Evolutionary conservation across 345 rosid species (phyloP).

Genomic region (Pistacia atlantica): DNA sequence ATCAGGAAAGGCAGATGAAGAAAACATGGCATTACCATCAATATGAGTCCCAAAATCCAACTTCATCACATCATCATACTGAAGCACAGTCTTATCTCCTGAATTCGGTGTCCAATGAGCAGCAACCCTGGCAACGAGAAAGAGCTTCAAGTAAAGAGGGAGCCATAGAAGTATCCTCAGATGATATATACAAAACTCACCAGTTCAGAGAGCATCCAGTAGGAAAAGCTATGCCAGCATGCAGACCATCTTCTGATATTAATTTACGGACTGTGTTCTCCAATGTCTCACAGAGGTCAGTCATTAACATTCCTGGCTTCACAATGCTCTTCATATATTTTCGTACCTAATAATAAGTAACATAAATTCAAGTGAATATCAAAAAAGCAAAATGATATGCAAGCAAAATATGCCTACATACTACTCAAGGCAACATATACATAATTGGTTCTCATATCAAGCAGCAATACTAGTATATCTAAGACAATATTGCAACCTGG

Average conservation of each 20-base stretch:
- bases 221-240: conserved; percentile 99
- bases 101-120: conserved; percentile 99
- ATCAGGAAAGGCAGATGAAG: not conserved
- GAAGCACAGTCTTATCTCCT: conserved; percentile 95
- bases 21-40: conserved; percentile 54
- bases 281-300: conserved; percentile 87
- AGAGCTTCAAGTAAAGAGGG: conserved; percentile 21
- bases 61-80: conserved; percentile 96
- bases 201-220: conserved; percentile 98
- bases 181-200: conserved; percentile 35
- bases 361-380: conserved; percentile 11
- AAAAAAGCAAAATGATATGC: not conserved
- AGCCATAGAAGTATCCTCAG: conserved; percentile 11
- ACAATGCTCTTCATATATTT: conserved; percentile 77
- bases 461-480: not conserved
- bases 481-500: conserved; percentile 52
- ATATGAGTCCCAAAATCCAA: conserved; percentile 97
- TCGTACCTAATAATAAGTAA: conserved; percentile 53
- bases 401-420: not conserved
- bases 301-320: conserved; percentile 95
- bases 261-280: conserved; percentile 90
- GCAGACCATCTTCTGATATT: conserved; percentile 85
- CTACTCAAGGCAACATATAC: not conserved
- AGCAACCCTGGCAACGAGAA: conserved; percentile 67
- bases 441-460: not conserved